These are phyloP conservation scores for Nakazawaea wyomingensis DNA, from an alignment of 805 yeast genomes.

Conservation along the genomic window DNA sequence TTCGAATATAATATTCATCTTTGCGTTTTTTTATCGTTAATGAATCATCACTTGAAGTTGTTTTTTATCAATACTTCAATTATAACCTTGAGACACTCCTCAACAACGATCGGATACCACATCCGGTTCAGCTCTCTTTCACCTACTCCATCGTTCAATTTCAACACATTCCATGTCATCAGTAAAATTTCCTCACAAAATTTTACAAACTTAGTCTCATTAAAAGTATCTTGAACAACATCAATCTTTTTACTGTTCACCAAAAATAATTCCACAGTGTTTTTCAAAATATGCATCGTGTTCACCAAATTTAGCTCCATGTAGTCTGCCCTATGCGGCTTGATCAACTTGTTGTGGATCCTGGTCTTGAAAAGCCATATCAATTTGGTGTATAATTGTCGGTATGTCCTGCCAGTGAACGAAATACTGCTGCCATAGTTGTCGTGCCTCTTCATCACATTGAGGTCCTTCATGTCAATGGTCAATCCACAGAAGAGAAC, in stretches of 20 bases:
- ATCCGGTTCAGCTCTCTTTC: background rate
- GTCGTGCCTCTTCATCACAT: slow-evolving; percentile 29
- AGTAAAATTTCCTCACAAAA: slow-evolving; percentile 17
- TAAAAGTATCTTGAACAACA: slow-evolving; percentile 12
- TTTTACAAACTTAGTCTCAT: slow-evolving; percentile 7
- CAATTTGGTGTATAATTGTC: slow-evolving; percentile 21
- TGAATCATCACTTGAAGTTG: background rate
- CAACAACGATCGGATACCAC: background rate
- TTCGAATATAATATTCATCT: too few relatives aligned
- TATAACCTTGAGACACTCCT: slow-evolving; percentile 2
- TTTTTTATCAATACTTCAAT: background rate
- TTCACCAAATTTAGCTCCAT: slow-evolving; percentile 8
- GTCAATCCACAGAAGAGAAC: slow-evolving; percentile 39
- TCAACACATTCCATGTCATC: slow-evolving; percentile 18
- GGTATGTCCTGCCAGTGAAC: slow-evolving; percentile 14
- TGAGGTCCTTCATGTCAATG: slow-evolving; percentile 27
- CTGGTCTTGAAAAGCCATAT: slow-evolving; percentile 26
- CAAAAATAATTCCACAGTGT: background rate
- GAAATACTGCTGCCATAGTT: slow-evolving; percentile 15
- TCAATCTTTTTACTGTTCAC: background rate
- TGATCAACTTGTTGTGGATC: slow-evolving; percentile 21
- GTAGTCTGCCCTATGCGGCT: background rate
- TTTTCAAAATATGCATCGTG: slow-evolving; percentile 7
- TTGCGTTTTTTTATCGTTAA: too few relatives aligned
- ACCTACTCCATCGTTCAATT: slow-evolving; percentile 12